Conservation (phyloP, 139 green algal species). For the Pleodorina starrii region DNA sequence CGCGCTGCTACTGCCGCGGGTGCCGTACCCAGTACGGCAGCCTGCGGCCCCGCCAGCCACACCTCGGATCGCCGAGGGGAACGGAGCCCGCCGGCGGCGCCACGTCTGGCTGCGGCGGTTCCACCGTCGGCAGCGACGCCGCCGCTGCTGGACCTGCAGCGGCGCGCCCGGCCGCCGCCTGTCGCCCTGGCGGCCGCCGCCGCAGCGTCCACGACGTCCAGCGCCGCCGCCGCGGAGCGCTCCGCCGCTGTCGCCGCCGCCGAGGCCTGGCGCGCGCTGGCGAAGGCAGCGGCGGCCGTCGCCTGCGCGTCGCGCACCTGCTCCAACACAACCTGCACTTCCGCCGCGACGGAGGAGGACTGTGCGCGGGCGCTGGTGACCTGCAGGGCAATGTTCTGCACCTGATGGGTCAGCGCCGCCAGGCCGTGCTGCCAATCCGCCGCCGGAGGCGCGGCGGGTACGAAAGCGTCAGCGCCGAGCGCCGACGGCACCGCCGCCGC, state of each 20-base stretch:
- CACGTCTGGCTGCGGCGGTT: too few relatives aligned
- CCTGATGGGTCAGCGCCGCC: background rate
- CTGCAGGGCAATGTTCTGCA: conserved; percentile 5
- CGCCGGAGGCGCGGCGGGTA: background rate
- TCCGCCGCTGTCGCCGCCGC: background rate
- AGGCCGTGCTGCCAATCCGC: background rate
- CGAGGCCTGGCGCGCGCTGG: background rate
- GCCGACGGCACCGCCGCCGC: background rate
- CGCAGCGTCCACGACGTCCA: background rate
- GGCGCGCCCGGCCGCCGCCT: background rate
- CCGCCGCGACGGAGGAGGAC: background rate
- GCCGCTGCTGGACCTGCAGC: background rate
- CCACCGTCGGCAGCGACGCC: background rate
- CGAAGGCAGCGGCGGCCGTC: background rate
- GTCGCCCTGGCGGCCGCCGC: background rate
- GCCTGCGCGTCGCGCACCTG: background rate
- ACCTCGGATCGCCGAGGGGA: background rate
- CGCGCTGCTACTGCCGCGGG: too few relatives aligned
- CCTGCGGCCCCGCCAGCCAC: background rate
- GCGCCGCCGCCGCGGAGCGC: background rate
- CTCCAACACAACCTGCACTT: background rate
- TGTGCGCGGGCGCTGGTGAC: background rate
- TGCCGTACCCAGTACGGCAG: too few relatives aligned
- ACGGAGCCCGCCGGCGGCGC: background rate
- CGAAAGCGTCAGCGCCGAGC: too few relatives aligned